Evolutionary conservation across 805 yeast genomes (phyloP), one percentile per base, ranked within the genome.

Genomic region (Danielia oregonensis): DNA sequence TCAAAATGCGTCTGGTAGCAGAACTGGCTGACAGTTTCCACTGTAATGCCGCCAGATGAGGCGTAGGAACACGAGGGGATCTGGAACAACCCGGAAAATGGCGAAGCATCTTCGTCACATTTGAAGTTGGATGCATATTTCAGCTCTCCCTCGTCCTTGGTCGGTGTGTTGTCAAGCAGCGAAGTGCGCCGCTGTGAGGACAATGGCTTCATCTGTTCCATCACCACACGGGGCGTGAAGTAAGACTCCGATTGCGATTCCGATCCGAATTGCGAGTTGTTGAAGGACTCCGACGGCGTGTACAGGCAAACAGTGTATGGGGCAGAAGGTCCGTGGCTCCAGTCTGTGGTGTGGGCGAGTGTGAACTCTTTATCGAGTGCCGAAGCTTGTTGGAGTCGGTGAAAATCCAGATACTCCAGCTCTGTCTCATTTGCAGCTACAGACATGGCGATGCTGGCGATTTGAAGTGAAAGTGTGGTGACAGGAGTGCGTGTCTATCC

Each of bases 1-100:
- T 59, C 59, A 33, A 52, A 56, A 32, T 56, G 59, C 33, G 59
- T 57, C 32, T 61, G 68, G 39, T 57, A 63, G 28, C 57, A 52
- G 8, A 31, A 40, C 31, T 30, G 43, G 15, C 13, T n/a, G 24
- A 29, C 32, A 25, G 30, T 21, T n/a, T 19, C 32, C 35, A 17
- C 21, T 9, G 9, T 17, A 25, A 17, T 22, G 28, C 4, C 31
- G 25, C 23, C 26, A n/a, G 26, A 17, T 14, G 36, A 26, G 28
- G 39, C 13, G 37, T 30, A 39, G 10, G 46, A 34, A 21, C 38
- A 43, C 3, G 33, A 28, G 5, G 51, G 51, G 17, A 44, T 30
- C 18, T 38, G 36, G 32, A 44, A 42, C 14, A 46, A 30, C 3
- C 51, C 49, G 7, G 48, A 40, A 19, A 46, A 46, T 2, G 48